phyloP scores from a whole-genome alignment of 345 rosid species.

The Eucalyptus pauciflora region DNA sequence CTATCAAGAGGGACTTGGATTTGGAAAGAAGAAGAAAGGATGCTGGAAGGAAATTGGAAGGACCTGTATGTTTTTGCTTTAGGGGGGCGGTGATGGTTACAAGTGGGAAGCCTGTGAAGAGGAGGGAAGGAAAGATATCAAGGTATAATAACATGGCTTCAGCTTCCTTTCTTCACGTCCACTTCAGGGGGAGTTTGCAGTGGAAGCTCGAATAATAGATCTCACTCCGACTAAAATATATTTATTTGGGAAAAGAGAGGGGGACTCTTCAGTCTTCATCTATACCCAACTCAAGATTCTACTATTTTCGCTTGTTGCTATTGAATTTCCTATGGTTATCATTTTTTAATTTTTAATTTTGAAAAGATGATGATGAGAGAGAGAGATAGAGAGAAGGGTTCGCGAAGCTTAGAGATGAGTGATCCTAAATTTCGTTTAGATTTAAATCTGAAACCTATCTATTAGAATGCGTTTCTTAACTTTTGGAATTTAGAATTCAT shows the following conservation, averaged over 20 bases:
- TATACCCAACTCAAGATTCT: background rate
- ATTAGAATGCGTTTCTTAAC: too few species aligned
- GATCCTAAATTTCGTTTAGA: rapidly evolving
- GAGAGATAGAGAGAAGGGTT: background rate
- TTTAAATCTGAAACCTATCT: rapidly evolving
- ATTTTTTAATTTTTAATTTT: too few species aligned
- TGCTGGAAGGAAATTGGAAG: background rate
- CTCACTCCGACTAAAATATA: background rate
- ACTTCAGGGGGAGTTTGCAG: background rate
- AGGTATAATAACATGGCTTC: background rate
- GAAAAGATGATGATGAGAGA: background rate
- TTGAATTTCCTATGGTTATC: background rate
- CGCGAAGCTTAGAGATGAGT: rapidly evolving
- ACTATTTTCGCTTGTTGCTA: background rate
- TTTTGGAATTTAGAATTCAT: too few species aligned
- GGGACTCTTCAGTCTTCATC: background rate
- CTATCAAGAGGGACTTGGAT: background rate
- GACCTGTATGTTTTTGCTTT: background rate
- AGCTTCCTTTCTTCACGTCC: background rate
- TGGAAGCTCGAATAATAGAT: background rate
- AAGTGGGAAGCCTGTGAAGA: background rate
- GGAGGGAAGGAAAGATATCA: background rate
- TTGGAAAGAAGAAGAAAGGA: background rate
- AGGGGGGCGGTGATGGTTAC: background rate
- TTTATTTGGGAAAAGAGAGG: background rate